Percentiles rank a stretch among this genome's conserved stretches.
Evolutionary conservation across 106 monocot species (phyloP).

Genomic region (Phalaenopsis aphrodite): DNA sequence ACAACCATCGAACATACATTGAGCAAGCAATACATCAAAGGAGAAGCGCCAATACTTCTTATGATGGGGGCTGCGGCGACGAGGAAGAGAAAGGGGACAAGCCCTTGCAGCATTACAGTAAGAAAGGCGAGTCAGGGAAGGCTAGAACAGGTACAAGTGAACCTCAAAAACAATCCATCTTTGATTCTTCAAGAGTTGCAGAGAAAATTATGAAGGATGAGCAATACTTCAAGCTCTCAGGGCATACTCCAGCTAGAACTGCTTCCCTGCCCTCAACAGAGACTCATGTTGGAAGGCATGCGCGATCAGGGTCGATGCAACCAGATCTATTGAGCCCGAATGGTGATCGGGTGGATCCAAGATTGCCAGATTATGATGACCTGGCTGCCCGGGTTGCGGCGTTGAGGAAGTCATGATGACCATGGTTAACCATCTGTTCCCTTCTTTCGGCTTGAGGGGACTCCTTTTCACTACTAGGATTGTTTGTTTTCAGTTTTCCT

Average conservation of each 20-base stretch:
- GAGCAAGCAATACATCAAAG: conserved; percentile 9
- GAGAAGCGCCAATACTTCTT: background rate
- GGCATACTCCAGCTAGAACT: conserved; percentile 17
- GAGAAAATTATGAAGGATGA: background rate
- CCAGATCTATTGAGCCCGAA: conserved; percentile 27
- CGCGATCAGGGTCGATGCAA: conserved; percentile 36
- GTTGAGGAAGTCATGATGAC: conserved; percentile 28
- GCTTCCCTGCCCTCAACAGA: conserved; percentile 24
- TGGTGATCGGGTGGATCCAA: conserved; percentile 31
- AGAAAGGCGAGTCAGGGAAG: conserved; percentile 28
- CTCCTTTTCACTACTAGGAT: no score
- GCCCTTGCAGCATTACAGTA: conserved; percentile 54
- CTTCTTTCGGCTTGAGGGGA: background rate
- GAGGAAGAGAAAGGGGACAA: conserved; percentile 52
- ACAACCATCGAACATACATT: background rate
- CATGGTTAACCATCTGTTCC: background rate
- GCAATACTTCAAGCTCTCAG: background rate
- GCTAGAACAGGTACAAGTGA: conserved; percentile 8
- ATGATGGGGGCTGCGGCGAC: conserved; percentile 9
- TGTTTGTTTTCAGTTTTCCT: no score
- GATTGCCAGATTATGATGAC: conserved; percentile 44
- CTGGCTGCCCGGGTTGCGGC: conserved; percentile 39
- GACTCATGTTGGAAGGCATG: conserved; percentile 6
- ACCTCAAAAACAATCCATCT: background rate
- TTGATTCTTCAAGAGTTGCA: background rate